Evolutionary conservation across 73 alveolate genomes (phyloP).

Genomic region (Effrenium voratum): DNA sequence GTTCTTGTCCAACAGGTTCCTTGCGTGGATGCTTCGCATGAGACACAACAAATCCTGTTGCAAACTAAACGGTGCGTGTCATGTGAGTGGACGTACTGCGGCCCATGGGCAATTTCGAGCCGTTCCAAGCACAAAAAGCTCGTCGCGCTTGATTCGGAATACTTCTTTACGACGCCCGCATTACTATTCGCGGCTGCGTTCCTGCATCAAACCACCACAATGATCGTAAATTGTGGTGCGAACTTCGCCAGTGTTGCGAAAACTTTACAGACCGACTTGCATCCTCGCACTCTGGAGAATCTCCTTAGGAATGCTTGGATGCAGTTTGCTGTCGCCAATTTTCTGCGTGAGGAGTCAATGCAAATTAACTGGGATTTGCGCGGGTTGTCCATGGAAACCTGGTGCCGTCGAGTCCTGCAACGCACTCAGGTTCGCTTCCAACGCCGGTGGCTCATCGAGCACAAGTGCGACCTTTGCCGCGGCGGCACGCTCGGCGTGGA

Average conservation of each 20-base stretch:
- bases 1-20: no score
- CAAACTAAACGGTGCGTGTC: neutral
- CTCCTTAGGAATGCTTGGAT: conserved; percentile 11
- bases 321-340: neutral
- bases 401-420: neutral
- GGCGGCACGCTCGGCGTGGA: neutral
- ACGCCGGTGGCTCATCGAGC: neutral
- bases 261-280: neutral
- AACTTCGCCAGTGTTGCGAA: neutral
- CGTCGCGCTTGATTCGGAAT: neutral
- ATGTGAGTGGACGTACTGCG: neutral
- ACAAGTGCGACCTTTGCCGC: neutral
- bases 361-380: neutral
- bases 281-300: neutral
- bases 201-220: neutral
- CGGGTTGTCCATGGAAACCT: neutral
- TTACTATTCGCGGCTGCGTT: neutral
- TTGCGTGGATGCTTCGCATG: no score
- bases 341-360: neutral
- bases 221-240: conserved; percentile 18
- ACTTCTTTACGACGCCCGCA: neutral
- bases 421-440: neutral
- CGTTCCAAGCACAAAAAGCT: no score
- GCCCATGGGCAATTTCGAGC: neutral
- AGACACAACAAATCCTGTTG: neutral